Conservation (phyloP, 306 rosid species). For the Senna siamea region DNA sequence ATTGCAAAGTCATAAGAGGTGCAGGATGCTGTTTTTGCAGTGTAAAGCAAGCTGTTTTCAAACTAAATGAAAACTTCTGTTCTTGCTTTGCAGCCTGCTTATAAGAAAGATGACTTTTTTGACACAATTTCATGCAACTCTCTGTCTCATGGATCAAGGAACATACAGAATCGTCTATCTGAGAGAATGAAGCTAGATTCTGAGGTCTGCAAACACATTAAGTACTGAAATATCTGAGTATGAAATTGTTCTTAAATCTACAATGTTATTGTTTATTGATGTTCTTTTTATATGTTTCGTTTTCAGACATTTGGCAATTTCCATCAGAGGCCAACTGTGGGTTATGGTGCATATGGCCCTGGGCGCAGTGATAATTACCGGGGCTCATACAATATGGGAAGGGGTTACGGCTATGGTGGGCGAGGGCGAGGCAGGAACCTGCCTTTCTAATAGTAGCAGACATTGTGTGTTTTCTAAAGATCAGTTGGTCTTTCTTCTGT, state of each 20-base stretch:
- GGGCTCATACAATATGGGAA: constrained; percentile 52
- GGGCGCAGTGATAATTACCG: constrained; percentile 52
- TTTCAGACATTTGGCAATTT: constrained; percentile 67
- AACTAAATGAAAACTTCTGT: constrained; percentile 25
- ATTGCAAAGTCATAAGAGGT: constrained; percentile 6
- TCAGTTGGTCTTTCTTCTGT: constrained; percentile 10
- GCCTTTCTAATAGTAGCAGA: constrained; percentile 47
- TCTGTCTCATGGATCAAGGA: constrained; percentile 56
- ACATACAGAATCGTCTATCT: constrained; percentile 52
- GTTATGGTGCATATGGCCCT: constrained; percentile 51
- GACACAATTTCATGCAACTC: constrained; percentile 75
- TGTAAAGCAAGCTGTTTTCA: constrained; percentile 6
- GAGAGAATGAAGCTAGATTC: constrained; percentile 57
- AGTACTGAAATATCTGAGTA: constrained; percentile 21
- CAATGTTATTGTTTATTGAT: constrained; percentile 1
- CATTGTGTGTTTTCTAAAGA: constrained; percentile 18
- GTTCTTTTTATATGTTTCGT: constrained; percentile 19
- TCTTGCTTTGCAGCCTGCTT: constrained; percentile 65
- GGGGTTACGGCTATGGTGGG: constrained; percentile 58
- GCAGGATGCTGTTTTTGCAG: constrained; percentile 8
- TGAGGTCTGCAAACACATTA: constrained; percentile 56
- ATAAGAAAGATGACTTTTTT: constrained; percentile 79
- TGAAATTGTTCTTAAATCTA: constrained; percentile 10
- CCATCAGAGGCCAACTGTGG: constrained; percentile 50
- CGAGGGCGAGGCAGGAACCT: constrained; percentile 52